Evolutionary conservation across 306 rosid species (phyloP), one percentile per base, ranked within the genome.

Genomic region (Acacia acuminata): DNA sequence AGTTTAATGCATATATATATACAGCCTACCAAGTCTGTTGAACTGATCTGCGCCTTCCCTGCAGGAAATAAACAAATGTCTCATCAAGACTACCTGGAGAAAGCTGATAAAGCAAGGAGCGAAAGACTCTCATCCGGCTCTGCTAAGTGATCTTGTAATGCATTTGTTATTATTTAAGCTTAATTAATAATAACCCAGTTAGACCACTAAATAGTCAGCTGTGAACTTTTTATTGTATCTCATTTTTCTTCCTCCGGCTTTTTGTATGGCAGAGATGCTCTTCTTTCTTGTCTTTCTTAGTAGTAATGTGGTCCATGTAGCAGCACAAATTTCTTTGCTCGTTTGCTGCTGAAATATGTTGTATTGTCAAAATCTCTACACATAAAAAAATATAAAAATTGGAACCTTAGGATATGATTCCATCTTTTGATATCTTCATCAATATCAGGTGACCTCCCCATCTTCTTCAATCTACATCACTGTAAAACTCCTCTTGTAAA

Each of bases 41-140:
- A 74, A 34, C 63, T 30, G 56, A 64, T 80, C 42, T 82, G 11
- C 73, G 24, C 61, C 65, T 84, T 51, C 63, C 76, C 53, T 85
- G 73, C 86, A 96, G 99, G 97, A 44, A 10, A 94, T 42, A 94
- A 90, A 78, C 99, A 92, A 75, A 93, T 74, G 75, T 94, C 99
- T 81, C 99, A 96, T 84, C 99, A 96, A 87, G 99, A 96, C 85
- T 96, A 96, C 88, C 65, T 94, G 86, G 99, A 94, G 83, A 92
- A 24, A 55, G 98, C 98, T 36, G 99, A 96, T 82, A 96, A 96
- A 90, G 98, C 97, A 60, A 92, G 98, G 79, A 92, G 94, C 86
- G 89, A 92, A 84, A 88, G 99, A 87, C 97, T 96, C 65, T 93
- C 97, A 47, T 93, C 97, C 20, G 77, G 88, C 84, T 80, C 94